A percentile compares a stretch with the other conserved stretches of the same genome.
These are phyloP conservation scores for Calycina herbarum DNA, from an alignment of 2,329 filamentous ascomycete species.

Conservation along the genomic window DNA sequence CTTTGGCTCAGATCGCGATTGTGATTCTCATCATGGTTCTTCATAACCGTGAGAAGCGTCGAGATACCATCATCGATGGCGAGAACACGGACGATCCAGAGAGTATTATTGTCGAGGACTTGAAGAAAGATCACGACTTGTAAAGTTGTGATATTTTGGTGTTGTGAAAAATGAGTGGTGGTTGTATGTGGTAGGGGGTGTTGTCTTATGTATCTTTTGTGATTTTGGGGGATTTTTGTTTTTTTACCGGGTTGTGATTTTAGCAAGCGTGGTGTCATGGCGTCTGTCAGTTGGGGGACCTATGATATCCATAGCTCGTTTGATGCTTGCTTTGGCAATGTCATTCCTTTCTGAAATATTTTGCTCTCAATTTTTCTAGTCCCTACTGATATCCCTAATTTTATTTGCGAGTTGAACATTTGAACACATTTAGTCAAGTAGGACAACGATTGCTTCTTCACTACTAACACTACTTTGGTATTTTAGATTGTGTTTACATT, in stretches of 20 bases:
- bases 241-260: neutral
- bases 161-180: neutral
- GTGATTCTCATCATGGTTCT: constrained; percentile 16
- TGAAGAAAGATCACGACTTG: constrained; percentile 12
- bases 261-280: constrained; percentile 15
- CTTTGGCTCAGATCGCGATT: constrained; percentile 9
- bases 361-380: too few species aligned
- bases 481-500: too few species aligned
- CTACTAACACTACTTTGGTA: too few species aligned
- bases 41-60: constrained; percentile 13
- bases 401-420: too few species aligned
- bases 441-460: too few species aligned
- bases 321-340: neutral
- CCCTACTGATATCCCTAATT: too few species aligned
- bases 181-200: neutral
- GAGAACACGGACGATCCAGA: constrained; percentile 6
- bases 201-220: neutral
- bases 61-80: constrained; percentile 11
- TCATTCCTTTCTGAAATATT: neutral
- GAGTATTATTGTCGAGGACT: neutral
- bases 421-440: too few species aligned
- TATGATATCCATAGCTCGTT: constrained; percentile 9
- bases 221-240: neutral
- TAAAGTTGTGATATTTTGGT: neutral
- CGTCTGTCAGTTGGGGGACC: constrained; percentile 15